phyloP scores from a whole-genome alignment of 75 land plant species.

The Sequoiadendron giganteum region DNA sequence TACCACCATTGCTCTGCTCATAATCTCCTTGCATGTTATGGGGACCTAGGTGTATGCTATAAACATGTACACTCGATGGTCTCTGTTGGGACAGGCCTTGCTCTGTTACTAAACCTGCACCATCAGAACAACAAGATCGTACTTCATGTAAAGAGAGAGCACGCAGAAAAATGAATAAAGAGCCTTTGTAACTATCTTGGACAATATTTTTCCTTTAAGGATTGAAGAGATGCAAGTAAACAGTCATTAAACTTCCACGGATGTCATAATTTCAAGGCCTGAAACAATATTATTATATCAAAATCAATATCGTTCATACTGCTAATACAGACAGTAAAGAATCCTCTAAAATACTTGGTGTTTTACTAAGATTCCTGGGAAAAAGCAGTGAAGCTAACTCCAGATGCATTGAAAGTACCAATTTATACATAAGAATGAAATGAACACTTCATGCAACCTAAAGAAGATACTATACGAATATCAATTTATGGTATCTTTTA shows the following conservation, averaged over 20 bases:
- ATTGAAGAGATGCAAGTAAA: too few species aligned
- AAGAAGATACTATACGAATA: too few species aligned
- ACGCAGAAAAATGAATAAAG: not conserved
- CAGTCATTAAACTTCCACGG: not conserved
- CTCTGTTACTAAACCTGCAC: not conserved
- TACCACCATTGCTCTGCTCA: not conserved
- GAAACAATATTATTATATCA: not conserved
- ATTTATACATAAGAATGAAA: not conserved
- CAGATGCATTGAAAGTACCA: not conserved
- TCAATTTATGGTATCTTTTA: too few species aligned
- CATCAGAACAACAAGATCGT: not conserved
- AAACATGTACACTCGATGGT: not conserved
- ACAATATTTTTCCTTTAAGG: not conserved
- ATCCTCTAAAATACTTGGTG: not conserved
- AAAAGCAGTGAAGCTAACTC: not conserved
- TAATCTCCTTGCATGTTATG: slow-evolving; percentile 4
- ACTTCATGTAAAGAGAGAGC: not conserved
- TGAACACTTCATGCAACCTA: not conserved
- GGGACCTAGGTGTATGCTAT: not conserved
- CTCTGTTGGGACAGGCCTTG: not conserved
- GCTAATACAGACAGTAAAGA: not conserved
- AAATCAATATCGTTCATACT: not conserved
- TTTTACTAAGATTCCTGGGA: not conserved
- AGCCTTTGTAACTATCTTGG: not conserved
- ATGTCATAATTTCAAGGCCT: not conserved